Percentiles rank a stretch among this genome's conserved stretches.
Evolutionary conservation across 768 basidiomycete genomes (phyloP).

Genomic region (Fomitopsis serialis): DNA sequence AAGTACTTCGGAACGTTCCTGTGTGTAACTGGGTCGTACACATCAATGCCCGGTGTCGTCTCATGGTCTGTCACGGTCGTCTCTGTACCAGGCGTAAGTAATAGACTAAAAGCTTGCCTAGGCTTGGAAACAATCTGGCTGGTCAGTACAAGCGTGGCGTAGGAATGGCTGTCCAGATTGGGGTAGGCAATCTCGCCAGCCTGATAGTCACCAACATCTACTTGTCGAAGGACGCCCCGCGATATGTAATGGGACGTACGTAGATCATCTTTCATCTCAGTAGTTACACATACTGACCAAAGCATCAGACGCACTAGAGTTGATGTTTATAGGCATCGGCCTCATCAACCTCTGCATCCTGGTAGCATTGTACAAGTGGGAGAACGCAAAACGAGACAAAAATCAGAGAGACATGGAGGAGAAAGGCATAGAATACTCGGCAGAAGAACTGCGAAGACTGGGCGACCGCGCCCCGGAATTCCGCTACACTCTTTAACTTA

Average conservation of each 20-base stretch:
- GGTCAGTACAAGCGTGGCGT: conserved; percentile 69
- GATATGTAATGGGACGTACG: conserved; percentile 60
- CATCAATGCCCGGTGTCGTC: conserved; percentile 52
- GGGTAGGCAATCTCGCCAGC: conserved; percentile 60
- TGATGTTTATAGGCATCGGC: conserved; percentile 70
- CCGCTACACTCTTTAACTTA: conserved; percentile 34
- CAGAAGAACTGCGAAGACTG: conserved; percentile 30
- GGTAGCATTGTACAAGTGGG: conserved; percentile 44
- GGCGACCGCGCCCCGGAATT: conserved; percentile 64
- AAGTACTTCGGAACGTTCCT: conserved; percentile 75
- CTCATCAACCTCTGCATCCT: conserved; percentile 45
- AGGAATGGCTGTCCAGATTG: conserved; percentile 63
- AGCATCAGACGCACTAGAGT: conserved; percentile 49
- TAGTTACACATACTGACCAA: conserved; percentile 7
- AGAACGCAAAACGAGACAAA: conserved; percentile 52
- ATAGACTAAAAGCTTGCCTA: not conserved
- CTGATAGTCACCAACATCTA: conserved; percentile 63
- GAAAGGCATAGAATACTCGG: conserved; percentile 15
- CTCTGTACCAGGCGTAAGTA: too few species aligned
- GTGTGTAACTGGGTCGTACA: conserved; percentile 58
- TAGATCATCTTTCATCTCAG: conserved; percentile 5
- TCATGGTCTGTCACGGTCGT: conserved; percentile 51
- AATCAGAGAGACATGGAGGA: conserved; percentile 25
- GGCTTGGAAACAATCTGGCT: conserved; percentile 52
- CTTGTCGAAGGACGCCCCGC: conserved; percentile 50